A percentile compares a stretch with the other conserved stretches of the same genome.
These are phyloP conservation scores for Vinca major DNA, from an alignment of 305 asterid species.

Conservation along the genomic window DNA sequence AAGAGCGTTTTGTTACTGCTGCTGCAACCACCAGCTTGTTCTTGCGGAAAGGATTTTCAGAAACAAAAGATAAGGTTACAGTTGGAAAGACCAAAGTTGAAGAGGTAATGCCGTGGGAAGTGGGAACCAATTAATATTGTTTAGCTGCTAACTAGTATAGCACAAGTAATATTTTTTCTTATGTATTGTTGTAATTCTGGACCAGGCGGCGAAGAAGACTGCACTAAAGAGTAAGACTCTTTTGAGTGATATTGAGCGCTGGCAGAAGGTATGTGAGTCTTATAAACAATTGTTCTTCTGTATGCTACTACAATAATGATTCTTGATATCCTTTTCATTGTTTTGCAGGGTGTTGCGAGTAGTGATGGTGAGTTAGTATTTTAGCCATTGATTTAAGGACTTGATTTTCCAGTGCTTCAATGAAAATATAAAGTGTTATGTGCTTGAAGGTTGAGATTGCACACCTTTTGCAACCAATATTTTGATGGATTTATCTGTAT, in stretches of 20 bases:
- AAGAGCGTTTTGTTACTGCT: slow-evolving; percentile 60
- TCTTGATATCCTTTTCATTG: slow-evolving; percentile 11
- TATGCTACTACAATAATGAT: not conserved
- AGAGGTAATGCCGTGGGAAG: slow-evolving; percentile 38
- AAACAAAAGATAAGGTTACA: slow-evolving; percentile 67
- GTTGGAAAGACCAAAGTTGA: slow-evolving; percentile 69
- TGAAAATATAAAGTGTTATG: not conserved
- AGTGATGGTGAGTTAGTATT: slow-evolving; percentile 47
- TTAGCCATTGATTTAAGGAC: slow-evolving; percentile 4
- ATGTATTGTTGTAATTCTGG: slow-evolving; percentile 8
- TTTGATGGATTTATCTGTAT: not conserved
- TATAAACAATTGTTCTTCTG: slow-evolving; percentile 8
- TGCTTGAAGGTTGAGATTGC: not conserved
- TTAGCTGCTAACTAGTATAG: not conserved
- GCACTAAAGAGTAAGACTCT: slow-evolving; percentile 75
- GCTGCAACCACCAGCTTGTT: slow-evolving; percentile 76
- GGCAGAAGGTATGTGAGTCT: slow-evolving; percentile 59
- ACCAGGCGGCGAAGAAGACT: slow-evolving; percentile 70
- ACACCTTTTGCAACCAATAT: not conserved
- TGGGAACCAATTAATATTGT: not conserved
- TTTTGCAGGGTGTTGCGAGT: slow-evolving; percentile 78
- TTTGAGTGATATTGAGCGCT: slow-evolving; percentile 62
- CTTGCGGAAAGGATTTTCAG: slow-evolving; percentile 58
- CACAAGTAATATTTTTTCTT: not conserved
- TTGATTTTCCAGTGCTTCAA: slow-evolving; percentile 4